Evolutionary conservation across 495 filamentous ascomycete species (phyloP).

Genomic region (Podospora pseudocomata): DNA sequence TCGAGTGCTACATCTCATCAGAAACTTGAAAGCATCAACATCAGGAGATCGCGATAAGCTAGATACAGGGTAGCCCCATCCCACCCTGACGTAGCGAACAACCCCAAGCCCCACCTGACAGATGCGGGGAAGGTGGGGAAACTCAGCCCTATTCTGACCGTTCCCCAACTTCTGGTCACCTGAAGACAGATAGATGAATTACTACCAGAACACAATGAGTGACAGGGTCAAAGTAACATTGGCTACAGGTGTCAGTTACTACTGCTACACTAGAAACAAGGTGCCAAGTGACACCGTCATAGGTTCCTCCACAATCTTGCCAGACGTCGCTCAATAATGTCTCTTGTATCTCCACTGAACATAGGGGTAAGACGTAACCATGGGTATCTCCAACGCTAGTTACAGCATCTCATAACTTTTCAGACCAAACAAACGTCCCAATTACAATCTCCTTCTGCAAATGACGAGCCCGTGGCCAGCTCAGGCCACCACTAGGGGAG

Average conservation of each 20-base stretch:
- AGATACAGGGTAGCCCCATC: too few relatives aligned
- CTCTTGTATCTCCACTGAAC: neutral
- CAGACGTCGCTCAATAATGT: neutral
- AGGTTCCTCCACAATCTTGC: neutral
- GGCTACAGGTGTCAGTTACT: neutral
- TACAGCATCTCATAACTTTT: neutral
- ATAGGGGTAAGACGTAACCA: neutral
- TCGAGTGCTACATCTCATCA: too few relatives aligned
- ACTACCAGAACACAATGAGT: neutral
- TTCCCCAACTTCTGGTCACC: neutral
- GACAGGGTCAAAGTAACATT: neutral
- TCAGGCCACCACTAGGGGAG: slow-evolving; percentile 13
- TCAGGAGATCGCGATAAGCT: neutral
- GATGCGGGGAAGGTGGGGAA: neutral
- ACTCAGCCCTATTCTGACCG: neutral
- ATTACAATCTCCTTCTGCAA: neutral
- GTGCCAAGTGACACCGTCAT: neutral
- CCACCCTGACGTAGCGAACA: neutral
- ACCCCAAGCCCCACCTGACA: neutral
- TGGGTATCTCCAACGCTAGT: neutral
- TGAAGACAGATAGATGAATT: neutral
- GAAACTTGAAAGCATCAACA: neutral
- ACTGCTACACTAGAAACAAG: neutral
- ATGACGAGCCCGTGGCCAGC: too few relatives aligned
- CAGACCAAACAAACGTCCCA: neutral